Evolutionary conservation across 768 basidiomycete species (phyloP).

Genomic region (Mycena leptocephala): DNA sequence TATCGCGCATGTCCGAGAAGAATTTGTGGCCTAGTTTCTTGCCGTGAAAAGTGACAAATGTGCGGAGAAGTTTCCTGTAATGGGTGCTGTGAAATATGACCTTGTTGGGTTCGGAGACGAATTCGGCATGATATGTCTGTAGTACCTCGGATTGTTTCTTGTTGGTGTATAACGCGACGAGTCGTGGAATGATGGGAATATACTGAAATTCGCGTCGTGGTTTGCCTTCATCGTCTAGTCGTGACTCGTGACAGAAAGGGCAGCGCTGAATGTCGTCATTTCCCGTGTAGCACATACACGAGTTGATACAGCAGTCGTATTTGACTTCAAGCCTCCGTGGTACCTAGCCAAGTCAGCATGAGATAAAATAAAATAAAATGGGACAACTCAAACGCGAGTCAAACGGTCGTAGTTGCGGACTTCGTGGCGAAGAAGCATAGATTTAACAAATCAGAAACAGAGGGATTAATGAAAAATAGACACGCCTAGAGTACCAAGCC

Average conservation of each 20-base stretch:
- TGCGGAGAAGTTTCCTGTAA: slow-evolving; percentile 37
- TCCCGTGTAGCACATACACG: slow-evolving; percentile 49
- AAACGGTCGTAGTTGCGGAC: too few relatives aligned
- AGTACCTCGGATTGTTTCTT: slow-evolving; percentile 31
- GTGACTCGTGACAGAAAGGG: slow-evolving; percentile 47
- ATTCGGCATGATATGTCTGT: slow-evolving; percentile 38
- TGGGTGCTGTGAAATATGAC: slow-evolving; percentile 46
- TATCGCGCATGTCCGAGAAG: slow-evolving; percentile 51
- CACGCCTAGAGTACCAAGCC: too few relatives aligned
- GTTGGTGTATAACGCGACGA: slow-evolving; percentile 41
- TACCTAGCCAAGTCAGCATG: too few relatives aligned
- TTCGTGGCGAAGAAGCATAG: too few relatives aligned
- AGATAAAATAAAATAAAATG: too few relatives aligned
- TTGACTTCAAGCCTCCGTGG: too few relatives aligned
- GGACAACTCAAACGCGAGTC: too few relatives aligned
- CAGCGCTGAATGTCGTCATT: slow-evolving; percentile 38
- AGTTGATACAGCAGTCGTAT: slow-evolving; percentile 51
- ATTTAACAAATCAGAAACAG: too few relatives aligned
- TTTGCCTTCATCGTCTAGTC: slow-evolving; percentile 32
- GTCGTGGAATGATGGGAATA: slow-evolving; percentile 51
- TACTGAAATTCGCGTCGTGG: slow-evolving; percentile 46
- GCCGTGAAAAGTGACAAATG: slow-evolving; percentile 41
- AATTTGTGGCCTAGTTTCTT: slow-evolving; percentile 36
- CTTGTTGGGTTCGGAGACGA: background rate
- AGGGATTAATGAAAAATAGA: too few relatives aligned